Evolutionary conservation across 2,329 filamentous ascomycete genomes (phyloP).

Genomic region (Beauveria sp.): DNA sequence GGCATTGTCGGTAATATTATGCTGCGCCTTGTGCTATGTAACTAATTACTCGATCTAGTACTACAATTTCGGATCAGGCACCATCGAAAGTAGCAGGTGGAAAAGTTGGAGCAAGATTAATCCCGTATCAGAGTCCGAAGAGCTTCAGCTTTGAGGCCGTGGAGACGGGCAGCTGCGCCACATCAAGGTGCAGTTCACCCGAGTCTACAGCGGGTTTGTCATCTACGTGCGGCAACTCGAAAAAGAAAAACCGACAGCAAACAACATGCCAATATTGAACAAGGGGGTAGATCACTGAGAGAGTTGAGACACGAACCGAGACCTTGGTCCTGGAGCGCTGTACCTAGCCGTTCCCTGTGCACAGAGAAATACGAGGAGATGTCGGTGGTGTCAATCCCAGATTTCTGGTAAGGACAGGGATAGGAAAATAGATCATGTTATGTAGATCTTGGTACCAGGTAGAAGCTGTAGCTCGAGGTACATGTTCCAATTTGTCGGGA

Average conservation of each 20-base stretch:
- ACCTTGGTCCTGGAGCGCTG: background rate
- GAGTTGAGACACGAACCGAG: background rate
- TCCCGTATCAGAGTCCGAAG: background rate
- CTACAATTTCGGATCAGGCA: background rate
- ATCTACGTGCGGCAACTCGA: background rate
- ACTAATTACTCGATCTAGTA: background rate
- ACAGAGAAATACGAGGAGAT: slow-evolving; percentile 1
- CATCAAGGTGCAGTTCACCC: background rate
- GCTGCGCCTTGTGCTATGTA: background rate
- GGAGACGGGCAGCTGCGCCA: background rate
- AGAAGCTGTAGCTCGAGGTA: no score
- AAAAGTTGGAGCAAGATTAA: background rate
- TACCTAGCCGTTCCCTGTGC: background rate
- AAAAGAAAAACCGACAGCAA: background rate
- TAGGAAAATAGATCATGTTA: no score
- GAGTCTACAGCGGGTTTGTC: background rate
- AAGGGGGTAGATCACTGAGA: no score
- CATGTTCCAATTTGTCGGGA: background rate
- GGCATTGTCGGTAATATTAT: background rate
- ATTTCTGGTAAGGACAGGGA: background rate
- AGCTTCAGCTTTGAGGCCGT: background rate
- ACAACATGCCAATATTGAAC: background rate
- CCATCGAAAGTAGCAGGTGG: background rate
- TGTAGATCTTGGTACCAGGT: no score
- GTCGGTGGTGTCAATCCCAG: background rate